These are phyloP conservation scores for Lasiodiplodia hormozganensis DNA, from an alignment of 2,329 filamentous ascomycete species.

Conservation along the genomic window DNA sequence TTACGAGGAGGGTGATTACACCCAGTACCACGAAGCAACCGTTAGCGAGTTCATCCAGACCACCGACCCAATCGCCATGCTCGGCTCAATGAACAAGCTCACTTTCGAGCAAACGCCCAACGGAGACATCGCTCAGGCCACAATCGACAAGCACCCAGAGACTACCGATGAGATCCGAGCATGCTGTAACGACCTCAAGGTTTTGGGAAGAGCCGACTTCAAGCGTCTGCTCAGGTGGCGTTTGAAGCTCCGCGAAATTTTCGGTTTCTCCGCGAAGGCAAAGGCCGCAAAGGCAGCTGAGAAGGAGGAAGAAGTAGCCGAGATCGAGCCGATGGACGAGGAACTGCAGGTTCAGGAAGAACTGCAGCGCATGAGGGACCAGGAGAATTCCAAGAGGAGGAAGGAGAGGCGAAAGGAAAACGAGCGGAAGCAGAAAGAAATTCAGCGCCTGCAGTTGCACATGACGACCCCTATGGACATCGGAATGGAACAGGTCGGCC, in stretches of 20 bases:
- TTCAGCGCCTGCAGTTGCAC: conserved; percentile 95
- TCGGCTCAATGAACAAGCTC: conserved; percentile 84
- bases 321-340: conserved; percentile 91
- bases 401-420: conserved; percentile 87
- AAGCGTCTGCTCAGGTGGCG: conserved; percentile 89
- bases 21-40: conserved; percentile 85
- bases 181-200: conserved; percentile 84
- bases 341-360: conserved; percentile 91
- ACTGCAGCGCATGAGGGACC: conserved; percentile 80
- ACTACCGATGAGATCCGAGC: conserved; percentile 82
- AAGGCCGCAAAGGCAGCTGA: conserved; percentile 55
- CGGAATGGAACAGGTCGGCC: conserved; percentile 84
- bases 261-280: conserved; percentile 84
- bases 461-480: conserved; percentile 98
- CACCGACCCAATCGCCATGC: conserved; percentile 87
- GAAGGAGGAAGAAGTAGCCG: conserved; percentile 75
- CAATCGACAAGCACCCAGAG: conserved; percentile 83
- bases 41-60: conserved; percentile 96
- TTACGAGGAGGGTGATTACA: conserved; percentile 96
- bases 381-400: conserved; percentile 77
- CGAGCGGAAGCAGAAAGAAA: conserved; percentile 91
- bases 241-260: conserved; percentile 85
- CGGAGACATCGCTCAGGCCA: conserved; percentile 81
- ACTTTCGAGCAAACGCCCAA: conserved; percentile 81
- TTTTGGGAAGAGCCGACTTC: conserved; percentile 93